These are phyloP conservation scores for Starmerella apis DNA, from an alignment of 805 yeast genomes.

Conservation along the genomic window DNA sequence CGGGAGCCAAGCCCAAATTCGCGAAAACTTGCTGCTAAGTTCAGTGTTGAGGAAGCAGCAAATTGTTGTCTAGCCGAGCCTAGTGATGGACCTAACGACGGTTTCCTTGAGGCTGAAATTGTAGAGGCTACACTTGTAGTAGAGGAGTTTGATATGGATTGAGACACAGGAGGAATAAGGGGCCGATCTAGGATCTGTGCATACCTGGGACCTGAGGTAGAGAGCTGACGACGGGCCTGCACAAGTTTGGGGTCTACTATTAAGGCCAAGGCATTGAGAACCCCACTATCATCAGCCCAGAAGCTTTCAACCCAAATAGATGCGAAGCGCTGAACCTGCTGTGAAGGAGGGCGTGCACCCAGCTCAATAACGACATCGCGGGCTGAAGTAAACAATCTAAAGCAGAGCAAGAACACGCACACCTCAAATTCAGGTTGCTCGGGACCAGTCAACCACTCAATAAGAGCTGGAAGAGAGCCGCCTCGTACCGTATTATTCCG, in stretches of 20 bases:
- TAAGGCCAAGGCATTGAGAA: slow-evolving; percentile 32
- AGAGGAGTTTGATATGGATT: background rate
- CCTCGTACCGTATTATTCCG: slow-evolving; percentile 29
- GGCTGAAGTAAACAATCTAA: slow-evolving; percentile 59
- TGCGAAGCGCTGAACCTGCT: slow-evolving; percentile 36
- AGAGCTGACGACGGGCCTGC: slow-evolving; percentile 5
- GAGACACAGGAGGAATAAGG: background rate
- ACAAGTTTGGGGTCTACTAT: slow-evolving; percentile 5
- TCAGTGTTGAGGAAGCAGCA: slow-evolving; percentile 8
- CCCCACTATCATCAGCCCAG: slow-evolving; percentile 63
- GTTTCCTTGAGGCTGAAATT: background rate
- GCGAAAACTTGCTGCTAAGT: slow-evolving; percentile 16
- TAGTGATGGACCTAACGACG: background rate
- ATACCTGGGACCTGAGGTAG: background rate
- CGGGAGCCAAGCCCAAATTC: slow-evolving; percentile 15
- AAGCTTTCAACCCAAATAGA: slow-evolving; percentile 73
- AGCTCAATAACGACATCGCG: slow-evolving; percentile 58
- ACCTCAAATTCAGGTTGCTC: slow-evolving; percentile 26
- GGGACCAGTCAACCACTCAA: slow-evolving; percentile 26
- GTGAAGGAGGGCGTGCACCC: slow-evolving; percentile 38
- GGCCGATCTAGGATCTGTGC: slow-evolving; percentile 8
- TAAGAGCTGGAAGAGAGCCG: slow-evolving; percentile 30
- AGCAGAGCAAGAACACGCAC: slow-evolving; percentile 67
- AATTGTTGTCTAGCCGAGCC: background rate
- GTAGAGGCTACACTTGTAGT: background rate